Evolutionary conservation across 2,329 filamentous ascomycete species (phyloP).

Genomic region (Alternaria sp.): DNA sequence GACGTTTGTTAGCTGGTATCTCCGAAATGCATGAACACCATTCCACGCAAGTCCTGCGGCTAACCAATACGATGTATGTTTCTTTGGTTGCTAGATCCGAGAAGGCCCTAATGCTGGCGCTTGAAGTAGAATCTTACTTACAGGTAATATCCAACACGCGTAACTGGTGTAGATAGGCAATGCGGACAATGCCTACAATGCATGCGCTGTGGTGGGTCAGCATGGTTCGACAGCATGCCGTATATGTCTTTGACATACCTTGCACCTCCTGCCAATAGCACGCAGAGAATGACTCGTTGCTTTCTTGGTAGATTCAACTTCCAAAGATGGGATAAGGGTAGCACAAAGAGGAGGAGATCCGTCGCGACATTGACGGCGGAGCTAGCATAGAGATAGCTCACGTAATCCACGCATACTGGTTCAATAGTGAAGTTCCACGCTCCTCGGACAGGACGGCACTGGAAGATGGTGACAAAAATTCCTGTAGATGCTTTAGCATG

Average conservation of each 20-base stretch:
- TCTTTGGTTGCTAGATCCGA: not conserved
- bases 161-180: slow-evolving; percentile 29
- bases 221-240: not conserved
- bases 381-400: slow-evolving; percentile 39
- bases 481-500: slow-evolving; percentile 12
- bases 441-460: slow-evolving; percentile 32
- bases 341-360: slow-evolving; percentile 34
- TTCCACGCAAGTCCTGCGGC: not conserved
- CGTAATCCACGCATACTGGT: slow-evolving; percentile 31
- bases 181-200: slow-evolving; percentile 34
- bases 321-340: slow-evolving; percentile 41
- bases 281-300: slow-evolving; percentile 38
- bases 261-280: slow-evolving; percentile 37
- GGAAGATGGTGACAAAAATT: slow-evolving; percentile 41
- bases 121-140: slow-evolving; percentile 18
- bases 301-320: slow-evolving; percentile 36
- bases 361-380: slow-evolving; percentile 36
- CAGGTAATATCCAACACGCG: slow-evolving; percentile 35
- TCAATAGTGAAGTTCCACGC: slow-evolving; percentile 36
- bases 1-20: not conserved
- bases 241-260: slow-evolving; percentile 25
- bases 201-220: slow-evolving; percentile 28
- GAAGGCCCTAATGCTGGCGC: not conserved
- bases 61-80: not conserved
- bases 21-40: not conserved